Percentiles rank a stretch among this genome's conserved stretches.
These are phyloP conservation scores for Leccinum disarticulatum DNA, from an alignment of 768 basidiomycete species.

Conservation along the genomic window DNA sequence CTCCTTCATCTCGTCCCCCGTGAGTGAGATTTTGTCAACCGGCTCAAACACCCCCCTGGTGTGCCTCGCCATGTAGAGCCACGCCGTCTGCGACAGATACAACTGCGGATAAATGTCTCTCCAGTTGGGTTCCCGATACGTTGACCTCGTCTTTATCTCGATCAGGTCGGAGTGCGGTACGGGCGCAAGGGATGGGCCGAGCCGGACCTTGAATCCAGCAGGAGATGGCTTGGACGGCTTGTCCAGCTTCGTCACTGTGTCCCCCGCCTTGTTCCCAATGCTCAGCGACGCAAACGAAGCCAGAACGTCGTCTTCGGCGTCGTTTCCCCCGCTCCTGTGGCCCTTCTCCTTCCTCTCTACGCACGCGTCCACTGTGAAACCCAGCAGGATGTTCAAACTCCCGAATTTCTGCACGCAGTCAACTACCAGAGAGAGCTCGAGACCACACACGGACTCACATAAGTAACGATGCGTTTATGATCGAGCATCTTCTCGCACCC, in stretches of 20 bases:
- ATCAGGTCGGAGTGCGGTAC: conserved; percentile 38
- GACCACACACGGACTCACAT: conserved; percentile 42
- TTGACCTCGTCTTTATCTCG: conserved; percentile 37
- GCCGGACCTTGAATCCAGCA: conserved; percentile 19
- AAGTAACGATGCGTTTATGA: conserved; percentile 62
- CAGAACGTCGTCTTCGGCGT: conserved; percentile 29
- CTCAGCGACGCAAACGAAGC: conserved; percentile 26
- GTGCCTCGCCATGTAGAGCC: conserved; percentile 62
- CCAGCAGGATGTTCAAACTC: conserved; percentile 56
- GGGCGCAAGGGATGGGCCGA: conserved; percentile 26
- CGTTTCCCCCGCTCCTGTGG: neutral
- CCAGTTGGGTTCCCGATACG: conserved; percentile 48
- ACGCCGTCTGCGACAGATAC: conserved; percentile 65
- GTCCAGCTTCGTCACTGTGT: conserved; percentile 1
- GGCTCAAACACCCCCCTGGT: conserved; percentile 49
- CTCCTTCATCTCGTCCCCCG: conserved; percentile 25
- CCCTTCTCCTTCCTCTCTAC: conserved; percentile 11
- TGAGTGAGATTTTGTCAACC: conserved; percentile 47
- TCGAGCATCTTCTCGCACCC: conserved; percentile 53
- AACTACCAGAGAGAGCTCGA: neutral
- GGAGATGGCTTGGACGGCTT: neutral
- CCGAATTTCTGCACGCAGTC: conserved; percentile 47
- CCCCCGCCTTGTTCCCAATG: conserved; percentile 8
- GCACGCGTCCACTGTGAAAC: conserved; percentile 55
- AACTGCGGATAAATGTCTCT: conserved; percentile 62